Percentiles rank a stretch among this genome's conserved stretches.
phyloP scores from a whole-genome alignment of 1,139 yeast species.

The Debaryomycetaceae sp. region DNA sequence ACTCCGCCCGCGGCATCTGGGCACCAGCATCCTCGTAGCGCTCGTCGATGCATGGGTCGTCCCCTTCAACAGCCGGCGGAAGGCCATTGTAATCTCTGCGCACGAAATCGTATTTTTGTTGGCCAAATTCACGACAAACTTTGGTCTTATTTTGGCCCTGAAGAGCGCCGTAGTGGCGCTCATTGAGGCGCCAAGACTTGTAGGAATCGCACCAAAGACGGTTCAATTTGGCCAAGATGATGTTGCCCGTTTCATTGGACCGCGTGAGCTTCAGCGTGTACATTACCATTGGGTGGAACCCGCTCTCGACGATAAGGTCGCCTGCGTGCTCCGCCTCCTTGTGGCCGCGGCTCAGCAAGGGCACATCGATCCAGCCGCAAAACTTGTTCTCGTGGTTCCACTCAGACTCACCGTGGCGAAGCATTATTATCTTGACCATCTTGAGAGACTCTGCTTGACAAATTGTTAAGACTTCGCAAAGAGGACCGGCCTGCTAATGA shows the following conservation, averaged over 20 bases:
- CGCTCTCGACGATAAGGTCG: slow-evolving; percentile 36
- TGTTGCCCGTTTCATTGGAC: slow-evolving; percentile 62
- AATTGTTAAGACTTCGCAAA: no score
- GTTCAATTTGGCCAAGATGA: slow-evolving; percentile 46
- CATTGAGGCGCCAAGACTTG: slow-evolving; percentile 70
- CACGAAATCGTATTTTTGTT: slow-evolving; percentile 58
- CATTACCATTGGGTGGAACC: slow-evolving; percentile 48
- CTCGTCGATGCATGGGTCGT: slow-evolving; percentile 40
- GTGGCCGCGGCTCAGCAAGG: slow-evolving; percentile 56
- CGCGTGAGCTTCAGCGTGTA: slow-evolving; percentile 65
- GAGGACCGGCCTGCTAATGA: not conserved
- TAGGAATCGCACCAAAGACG: slow-evolving; percentile 44
- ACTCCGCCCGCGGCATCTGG: slow-evolving; percentile 60
- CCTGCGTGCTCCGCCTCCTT: slow-evolving; percentile 62
- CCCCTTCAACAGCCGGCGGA: slow-evolving; percentile 49
- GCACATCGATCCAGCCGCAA: slow-evolving; percentile 84
- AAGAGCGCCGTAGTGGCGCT: slow-evolving; percentile 72
- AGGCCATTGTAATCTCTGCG: slow-evolving; percentile 65
- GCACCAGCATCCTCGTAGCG: slow-evolving; percentile 34
- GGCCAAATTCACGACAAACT: slow-evolving; percentile 49
- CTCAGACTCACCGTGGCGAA: slow-evolving; percentile 75
- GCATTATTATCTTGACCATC: slow-evolving; percentile 37
- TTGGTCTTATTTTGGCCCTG: slow-evolving; percentile 66
- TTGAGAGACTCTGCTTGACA: no score
- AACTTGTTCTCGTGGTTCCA: slow-evolving; percentile 68